These are phyloP conservation scores for Plasmodium adleri DNA, from an alignment of 169 alveolate species.

Conservation along the genomic window DNA sequence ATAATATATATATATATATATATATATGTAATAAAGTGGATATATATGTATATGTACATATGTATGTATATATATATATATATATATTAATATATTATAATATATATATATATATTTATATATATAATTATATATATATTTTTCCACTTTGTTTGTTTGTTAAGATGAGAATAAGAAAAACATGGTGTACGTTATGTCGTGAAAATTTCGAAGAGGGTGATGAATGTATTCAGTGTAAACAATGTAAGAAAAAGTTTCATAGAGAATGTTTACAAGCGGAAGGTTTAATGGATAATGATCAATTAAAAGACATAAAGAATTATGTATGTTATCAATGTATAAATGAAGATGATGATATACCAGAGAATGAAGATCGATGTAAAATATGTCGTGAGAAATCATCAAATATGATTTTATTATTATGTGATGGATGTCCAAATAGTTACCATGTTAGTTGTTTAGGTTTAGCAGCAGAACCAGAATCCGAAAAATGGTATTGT, in stretches of 20 bases:
- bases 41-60: neutral
- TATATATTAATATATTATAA: neutral
- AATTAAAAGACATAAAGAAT: constrained; percentile 79
- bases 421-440: constrained; percentile 94
- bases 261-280: constrained; percentile 85
- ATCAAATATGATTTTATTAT: constrained; percentile 84
- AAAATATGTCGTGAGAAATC: constrained; percentile 87
- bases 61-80: constrained; percentile 1
- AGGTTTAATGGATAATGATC: constrained; percentile 73
- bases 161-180: constrained; percentile 84
- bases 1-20: neutral
- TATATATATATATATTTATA: constrained; percentile 23
- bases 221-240: constrained; percentile 81
- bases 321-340: constrained; percentile 86
- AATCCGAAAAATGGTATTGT: constrained; percentile 91
- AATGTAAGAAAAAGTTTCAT: constrained; percentile 84
- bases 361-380: constrained; percentile 89
- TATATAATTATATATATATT: constrained; percentile 9
- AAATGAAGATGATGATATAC: constrained; percentile 83
- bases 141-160: neutral
- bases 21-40: neutral
- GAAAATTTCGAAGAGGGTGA: constrained; percentile 86
- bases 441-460: constrained; percentile 90
- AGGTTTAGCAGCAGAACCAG: constrained; percentile 89
- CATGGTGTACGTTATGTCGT: constrained; percentile 88